phyloP scores from a whole-genome alignment of 768 basidiomycete genomes.

The Termitomyces heimii region DNA sequence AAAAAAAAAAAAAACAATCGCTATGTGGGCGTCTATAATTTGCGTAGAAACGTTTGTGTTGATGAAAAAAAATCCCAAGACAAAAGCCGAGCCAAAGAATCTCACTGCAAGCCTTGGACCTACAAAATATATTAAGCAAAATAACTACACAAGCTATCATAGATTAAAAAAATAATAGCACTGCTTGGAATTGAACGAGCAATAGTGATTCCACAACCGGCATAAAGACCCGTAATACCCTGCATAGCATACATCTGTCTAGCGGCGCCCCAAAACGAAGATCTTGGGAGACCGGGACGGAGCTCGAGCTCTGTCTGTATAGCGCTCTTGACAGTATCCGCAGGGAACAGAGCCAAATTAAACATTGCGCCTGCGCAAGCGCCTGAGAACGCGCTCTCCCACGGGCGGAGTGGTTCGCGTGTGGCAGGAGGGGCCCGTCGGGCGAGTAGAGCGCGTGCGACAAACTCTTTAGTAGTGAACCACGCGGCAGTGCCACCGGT shows the following conservation, averaged over 20 bases:
- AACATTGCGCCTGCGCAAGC: slow-evolving; percentile 83
- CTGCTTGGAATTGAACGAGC: slow-evolving; percentile 79
- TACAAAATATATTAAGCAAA: slow-evolving; percentile 20
- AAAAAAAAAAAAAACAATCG: neutral
- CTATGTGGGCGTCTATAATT: neutral
- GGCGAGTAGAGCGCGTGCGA: slow-evolving; percentile 53
- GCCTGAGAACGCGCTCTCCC: slow-evolving; percentile 84
- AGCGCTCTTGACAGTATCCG: slow-evolving; percentile 88
- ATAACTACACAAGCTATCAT: slow-evolving; percentile 57
- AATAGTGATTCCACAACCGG: slow-evolving; percentile 86
- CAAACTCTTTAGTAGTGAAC: slow-evolving; percentile 85
- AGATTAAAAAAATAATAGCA: slow-evolving; percentile 86
- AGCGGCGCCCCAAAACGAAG: slow-evolving; percentile 56
- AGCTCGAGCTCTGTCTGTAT: slow-evolving; percentile 93
- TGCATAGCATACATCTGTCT: slow-evolving; percentile 66
- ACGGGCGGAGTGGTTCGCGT: slow-evolving; percentile 27
- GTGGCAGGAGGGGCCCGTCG: neutral
- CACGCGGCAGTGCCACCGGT: slow-evolving; percentile 88
- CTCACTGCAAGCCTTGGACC: too few relatives aligned
- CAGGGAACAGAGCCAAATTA: slow-evolving; percentile 89
- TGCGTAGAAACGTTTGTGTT: neutral
- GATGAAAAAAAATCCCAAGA: too few relatives aligned
- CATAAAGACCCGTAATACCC: slow-evolving; percentile 79
- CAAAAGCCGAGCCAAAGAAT: too few relatives aligned
- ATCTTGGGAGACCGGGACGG: slow-evolving; percentile 31